These are phyloP conservation scores for Roridomyces roridus DNA, from an alignment of 768 basidiomycete genomes.

Conservation along the genomic window DNA sequence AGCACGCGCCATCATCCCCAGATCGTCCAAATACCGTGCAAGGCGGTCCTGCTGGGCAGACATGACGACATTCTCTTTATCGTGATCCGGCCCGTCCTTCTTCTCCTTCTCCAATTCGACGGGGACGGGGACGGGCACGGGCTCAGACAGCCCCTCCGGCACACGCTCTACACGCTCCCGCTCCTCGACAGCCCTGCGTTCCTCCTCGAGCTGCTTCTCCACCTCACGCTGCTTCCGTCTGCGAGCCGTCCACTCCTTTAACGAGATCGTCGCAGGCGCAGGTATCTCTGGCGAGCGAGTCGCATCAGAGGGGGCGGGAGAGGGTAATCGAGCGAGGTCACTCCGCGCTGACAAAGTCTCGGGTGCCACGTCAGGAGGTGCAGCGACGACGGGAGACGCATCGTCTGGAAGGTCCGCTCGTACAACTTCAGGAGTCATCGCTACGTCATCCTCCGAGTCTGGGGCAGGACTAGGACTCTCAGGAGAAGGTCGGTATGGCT, in stretches of 20 bases:
- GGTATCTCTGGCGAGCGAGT: background rate
- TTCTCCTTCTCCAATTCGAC: slow-evolving; percentile 2
- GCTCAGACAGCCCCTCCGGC: background rate
- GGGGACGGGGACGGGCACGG: too few species aligned
- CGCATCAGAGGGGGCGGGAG: background rate
- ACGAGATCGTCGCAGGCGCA: background rate
- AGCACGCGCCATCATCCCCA: background rate
- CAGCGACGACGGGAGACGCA: background rate
- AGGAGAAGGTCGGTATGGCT: slow-evolving; percentile 18
- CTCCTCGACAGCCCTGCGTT: background rate
- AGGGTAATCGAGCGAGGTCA: too few species aligned
- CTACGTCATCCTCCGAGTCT: slow-evolving; percentile 3
- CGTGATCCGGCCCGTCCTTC: slow-evolving; percentile 6
- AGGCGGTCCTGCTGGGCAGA: slow-evolving; percentile 15
- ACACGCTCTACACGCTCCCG: slow-evolving; percentile 2
- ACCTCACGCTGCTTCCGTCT: slow-evolving; percentile 1
- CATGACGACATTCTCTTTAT: slow-evolving; percentile 18
- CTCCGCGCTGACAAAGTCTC: too few species aligned
- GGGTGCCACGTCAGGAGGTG: background rate
- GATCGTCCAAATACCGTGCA: background rate
- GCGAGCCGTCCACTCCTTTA: background rate
- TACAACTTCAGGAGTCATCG: background rate
- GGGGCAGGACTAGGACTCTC: slow-evolving; percentile 16
- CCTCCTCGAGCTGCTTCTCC: background rate
- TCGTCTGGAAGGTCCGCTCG: background rate